phyloP scores from a whole-genome alignment of 1,284 basidiomycete species.

The Trichosporon asahii region DNA sequence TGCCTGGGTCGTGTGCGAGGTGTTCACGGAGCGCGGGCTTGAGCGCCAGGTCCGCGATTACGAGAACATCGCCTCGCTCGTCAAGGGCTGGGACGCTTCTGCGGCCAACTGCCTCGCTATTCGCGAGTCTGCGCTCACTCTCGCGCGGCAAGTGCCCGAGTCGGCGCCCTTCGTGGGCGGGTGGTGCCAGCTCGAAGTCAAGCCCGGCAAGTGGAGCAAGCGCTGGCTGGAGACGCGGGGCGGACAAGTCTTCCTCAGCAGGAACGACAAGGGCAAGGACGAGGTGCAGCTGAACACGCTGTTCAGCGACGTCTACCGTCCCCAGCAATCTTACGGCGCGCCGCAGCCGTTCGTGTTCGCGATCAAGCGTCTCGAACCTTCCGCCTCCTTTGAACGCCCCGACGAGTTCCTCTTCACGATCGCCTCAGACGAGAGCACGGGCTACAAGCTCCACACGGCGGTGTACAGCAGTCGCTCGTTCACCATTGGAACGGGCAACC shows the following conservation, averaged over 20 bases:
- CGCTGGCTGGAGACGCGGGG: conserved; percentile 79
- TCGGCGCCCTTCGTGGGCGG: conserved; percentile 66
- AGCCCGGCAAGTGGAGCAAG: conserved; percentile 88
- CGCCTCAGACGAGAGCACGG: conserved; percentile 60
- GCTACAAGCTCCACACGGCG: conserved; percentile 38
- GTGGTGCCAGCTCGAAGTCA: conserved; percentile 78
- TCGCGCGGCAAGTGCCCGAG: conserved; percentile 58
- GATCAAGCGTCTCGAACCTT: conserved; percentile 73
- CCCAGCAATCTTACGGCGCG: conserved; percentile 61
- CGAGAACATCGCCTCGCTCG: conserved; percentile 67
- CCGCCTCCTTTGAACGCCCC: conserved; percentile 76
- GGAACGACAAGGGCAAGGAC: conserved; percentile 82
- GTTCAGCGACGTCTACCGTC: conserved; percentile 75
- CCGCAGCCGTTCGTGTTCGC: conserved; percentile 72
- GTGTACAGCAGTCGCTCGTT: conserved; percentile 34
- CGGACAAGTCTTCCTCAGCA: conserved; percentile 76
- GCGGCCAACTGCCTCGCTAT: conserved; percentile 71
- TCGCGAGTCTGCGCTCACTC: conserved; percentile 62
- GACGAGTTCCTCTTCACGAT: conserved; percentile 80
- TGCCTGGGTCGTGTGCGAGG: conserved; percentile 46
- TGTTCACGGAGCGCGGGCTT: conserved; percentile 43
- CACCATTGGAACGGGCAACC: conserved; percentile 15
- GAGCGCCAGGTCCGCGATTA: conserved; percentile 82
- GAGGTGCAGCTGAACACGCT: conserved; percentile 57
- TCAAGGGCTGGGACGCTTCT: conserved; percentile 74